Conservation (phyloP, 495 filamentous ascomycete species). For the Neurospora hispaniola region DNA sequence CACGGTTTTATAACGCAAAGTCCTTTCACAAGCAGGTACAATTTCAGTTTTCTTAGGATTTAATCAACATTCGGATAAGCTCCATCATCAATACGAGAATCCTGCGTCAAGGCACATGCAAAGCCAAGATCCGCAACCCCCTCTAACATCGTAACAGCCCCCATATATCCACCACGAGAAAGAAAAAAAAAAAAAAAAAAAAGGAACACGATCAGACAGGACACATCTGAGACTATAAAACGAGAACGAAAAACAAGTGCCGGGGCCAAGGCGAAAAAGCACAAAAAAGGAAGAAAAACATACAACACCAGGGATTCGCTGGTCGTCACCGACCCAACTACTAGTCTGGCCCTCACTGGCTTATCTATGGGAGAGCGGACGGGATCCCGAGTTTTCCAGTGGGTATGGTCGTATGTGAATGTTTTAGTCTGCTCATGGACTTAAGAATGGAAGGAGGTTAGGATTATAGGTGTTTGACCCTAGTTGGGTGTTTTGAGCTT, state of each 20-base stretch:
- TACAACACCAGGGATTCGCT: too few species aligned
- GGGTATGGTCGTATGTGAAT: slow-evolving; percentile 35
- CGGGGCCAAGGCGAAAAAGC: background rate
- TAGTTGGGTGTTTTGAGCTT: background rate
- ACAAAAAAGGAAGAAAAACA: slow-evolving; percentile 2
- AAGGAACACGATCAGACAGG: too few species aligned
- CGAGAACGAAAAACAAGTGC: background rate
- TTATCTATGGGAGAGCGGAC: slow-evolving; percentile 41
- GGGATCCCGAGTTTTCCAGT: slow-evolving; percentile 36
- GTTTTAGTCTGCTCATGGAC: too few species aligned
- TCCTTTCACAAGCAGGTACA: too few species aligned
- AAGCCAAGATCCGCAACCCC: background rate
- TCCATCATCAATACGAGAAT: background rate
- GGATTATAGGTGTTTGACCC: too few species aligned
- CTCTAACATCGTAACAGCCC: background rate
- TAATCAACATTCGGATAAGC: too few species aligned
- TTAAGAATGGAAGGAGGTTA: too few species aligned
- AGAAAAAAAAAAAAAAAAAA: background rate
- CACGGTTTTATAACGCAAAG: too few species aligned
- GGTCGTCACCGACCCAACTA: slow-evolving; percentile 35
- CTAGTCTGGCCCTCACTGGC: slow-evolving; percentile 26
- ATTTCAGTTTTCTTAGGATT: too few species aligned
- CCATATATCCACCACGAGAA: background rate
- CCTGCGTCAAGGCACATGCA: too few species aligned
- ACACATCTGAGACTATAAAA: background rate